Evolutionary conservation across 371 early-diverging fungal species (phyloP), one percentile per base, ranked within the genome.

Genomic region (Circinella minor): DNA sequence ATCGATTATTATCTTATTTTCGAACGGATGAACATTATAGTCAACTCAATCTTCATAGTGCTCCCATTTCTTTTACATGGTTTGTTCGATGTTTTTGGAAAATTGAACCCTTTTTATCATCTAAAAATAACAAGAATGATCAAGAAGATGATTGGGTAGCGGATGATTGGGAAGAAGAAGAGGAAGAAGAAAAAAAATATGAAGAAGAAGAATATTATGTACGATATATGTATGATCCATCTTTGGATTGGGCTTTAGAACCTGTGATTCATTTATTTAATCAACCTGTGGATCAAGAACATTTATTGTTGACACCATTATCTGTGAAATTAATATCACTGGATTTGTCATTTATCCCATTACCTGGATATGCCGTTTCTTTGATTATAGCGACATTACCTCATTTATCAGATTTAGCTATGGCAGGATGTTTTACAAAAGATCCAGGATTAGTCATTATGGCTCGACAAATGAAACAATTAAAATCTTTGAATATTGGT

Each of bases 401-500:
- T 0, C 43, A 65, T 36, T 49, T 78, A 34, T 59, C 55, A 11
- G 60, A 66, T 18, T 55, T 78, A n/a, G 51, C 71, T 6, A 66
- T 70, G n/a, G 76, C 79, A 1, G 74, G 72, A 6, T 69, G 65
- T 14, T 72, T 75, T 20, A 36, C 67, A 14, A 20, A 59, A 11
- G 36, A 55, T 13, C 54, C 39, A 15, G 74, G 46, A 71, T 34
- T 76, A 74, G 11, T 65, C 68, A 66, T 78, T 14, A 14, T 78
- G 34, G 69, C 79, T 1, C 71, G 66, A 9, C 74, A 71, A 1
- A 59, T 78, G 36, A 46, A 61, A 3, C 57, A 36, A n/a, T 60
- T 78, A 37, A 36, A 55, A n/a, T 60, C 39, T 13, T 78, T 76
- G 79, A 76, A 78, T 63, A 76, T 78, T 65, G 79, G 76, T 20